Conservation (phyloP, 257 asterid species). For the Nicotiana knightiana region DNA sequence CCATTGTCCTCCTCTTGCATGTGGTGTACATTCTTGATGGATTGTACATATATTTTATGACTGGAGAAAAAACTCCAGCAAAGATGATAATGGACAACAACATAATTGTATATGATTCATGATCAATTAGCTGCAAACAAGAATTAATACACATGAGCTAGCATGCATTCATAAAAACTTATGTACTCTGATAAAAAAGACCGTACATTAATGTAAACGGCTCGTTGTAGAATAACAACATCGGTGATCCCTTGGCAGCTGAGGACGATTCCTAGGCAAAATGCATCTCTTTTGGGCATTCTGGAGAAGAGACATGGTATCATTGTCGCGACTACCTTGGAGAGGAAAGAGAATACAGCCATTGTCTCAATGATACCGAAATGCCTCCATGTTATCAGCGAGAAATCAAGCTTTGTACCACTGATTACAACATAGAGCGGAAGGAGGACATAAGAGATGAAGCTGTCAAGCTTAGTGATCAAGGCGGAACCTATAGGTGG, state of each 20-base stretch:
- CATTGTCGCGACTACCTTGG: constrained; percentile 30
- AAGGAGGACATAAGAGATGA: constrained; percentile 23
- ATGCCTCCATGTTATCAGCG: constrained; percentile 20
- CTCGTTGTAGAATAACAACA: constrained; percentile 27
- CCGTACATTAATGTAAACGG: constrained; percentile 20
- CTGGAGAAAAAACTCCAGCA: constrained; percentile 25
- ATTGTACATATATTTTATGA: constrained; percentile 24
- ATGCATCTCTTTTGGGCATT: constrained; percentile 18
- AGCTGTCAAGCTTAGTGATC: constrained; percentile 27
- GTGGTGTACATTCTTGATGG: constrained; percentile 23
- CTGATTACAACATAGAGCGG: constrained; percentile 32
- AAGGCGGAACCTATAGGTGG: constrained; percentile 48
- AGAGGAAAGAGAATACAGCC: constrained; percentile 15
- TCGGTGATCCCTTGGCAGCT: constrained; percentile 43
- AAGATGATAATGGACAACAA: constrained; percentile 18
- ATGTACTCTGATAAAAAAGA: neutral
- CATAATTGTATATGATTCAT: constrained; percentile 27
- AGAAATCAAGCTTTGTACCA: constrained; percentile 28
- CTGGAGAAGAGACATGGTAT: constrained; percentile 23
- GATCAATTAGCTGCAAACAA: constrained; percentile 28
- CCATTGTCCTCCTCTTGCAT: constrained; percentile 22
- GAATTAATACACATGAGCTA: neutral
- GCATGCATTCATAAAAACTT: neutral
- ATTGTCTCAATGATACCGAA: constrained; percentile 21
- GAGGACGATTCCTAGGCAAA: constrained; percentile 30